Evolutionary conservation across 495 filamentous ascomycete species (phyloP).

Genomic region (Neurospora sp.): DNA sequence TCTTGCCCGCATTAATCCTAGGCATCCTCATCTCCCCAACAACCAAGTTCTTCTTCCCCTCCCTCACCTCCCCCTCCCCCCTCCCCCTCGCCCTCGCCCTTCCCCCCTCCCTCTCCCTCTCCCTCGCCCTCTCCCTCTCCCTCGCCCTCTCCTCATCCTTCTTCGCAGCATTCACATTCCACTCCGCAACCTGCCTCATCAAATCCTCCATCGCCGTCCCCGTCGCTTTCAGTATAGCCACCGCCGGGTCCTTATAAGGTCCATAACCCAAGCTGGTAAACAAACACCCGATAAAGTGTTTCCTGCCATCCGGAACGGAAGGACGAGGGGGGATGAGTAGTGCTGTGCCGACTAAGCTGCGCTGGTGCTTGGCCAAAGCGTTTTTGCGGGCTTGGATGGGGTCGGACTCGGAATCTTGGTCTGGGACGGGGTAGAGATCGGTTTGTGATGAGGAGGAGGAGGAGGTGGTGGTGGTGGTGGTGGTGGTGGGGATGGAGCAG

Average conservation of each 20-base stretch:
- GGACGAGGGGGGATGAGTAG: constrained; percentile 11
- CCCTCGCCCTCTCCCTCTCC: not conserved
- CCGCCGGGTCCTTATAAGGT: constrained; percentile 1
- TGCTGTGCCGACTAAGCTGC: constrained; percentile 10
- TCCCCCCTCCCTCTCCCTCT: not conserved
- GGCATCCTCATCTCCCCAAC: constrained; percentile 18
- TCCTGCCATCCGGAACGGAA: not conserved
- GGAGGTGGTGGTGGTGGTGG: not conserved
- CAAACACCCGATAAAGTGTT: constrained; percentile 21
- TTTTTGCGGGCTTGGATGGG: not conserved
- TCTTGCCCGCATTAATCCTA: constrained; percentile 13
- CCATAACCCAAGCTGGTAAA: not conserved
- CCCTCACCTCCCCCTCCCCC: not conserved
- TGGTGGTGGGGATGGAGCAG: not conserved
- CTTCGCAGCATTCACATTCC: not conserved
- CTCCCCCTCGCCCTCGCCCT: not conserved
- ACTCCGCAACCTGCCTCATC: constrained; percentile 9
- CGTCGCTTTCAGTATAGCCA: constrained; percentile 9
- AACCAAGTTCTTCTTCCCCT: not conserved
- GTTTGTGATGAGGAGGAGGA: not conserved
- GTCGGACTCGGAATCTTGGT: not conserved
- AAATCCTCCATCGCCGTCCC: constrained; percentile 12
- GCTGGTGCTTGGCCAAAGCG: not conserved
- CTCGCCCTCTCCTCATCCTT: not conserved
- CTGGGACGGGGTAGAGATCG: not conserved